Conservation (phyloP, 257 asterid genomes). For the Capsicum rhomboideum region DNA sequence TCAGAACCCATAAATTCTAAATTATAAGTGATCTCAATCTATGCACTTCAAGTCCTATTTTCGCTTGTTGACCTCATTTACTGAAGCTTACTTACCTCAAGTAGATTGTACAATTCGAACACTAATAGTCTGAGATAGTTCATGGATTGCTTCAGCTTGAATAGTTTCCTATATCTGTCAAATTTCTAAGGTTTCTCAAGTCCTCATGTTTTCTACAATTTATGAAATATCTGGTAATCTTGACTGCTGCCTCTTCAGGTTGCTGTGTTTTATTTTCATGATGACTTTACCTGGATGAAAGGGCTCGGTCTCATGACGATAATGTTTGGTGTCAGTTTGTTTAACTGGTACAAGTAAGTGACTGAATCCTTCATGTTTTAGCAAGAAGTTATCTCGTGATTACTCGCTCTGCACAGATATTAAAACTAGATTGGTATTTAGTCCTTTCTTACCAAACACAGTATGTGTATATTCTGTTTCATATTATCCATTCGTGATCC, state of each 20-base stretch:
- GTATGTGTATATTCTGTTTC: neutral
- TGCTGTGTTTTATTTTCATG: constrained; percentile 93
- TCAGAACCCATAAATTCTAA: neutral
- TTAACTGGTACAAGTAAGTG: constrained; percentile 99
- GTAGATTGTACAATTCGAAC: neutral
- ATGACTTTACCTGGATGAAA: constrained; percentile 79
- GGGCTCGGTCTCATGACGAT: constrained; percentile 76
- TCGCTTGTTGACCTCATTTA: neutral
- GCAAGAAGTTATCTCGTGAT: neutral
- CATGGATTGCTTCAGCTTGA: neutral
- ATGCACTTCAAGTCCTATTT: neutral
- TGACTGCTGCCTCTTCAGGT: constrained; percentile 39
- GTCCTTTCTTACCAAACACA: neutral
- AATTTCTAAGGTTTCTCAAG: neutral
- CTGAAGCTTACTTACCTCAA: neutral
- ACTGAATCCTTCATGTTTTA: neutral
- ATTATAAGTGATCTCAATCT: no score
- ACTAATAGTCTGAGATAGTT: neutral
- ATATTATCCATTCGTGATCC: neutral
- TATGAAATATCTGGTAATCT: neutral
- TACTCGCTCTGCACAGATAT: neutral
- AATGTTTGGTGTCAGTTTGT: constrained; percentile 84
- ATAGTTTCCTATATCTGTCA: neutral
- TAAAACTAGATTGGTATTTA: neutral
- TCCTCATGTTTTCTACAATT: neutral